Evolutionary conservation across 768 basidiomycete genomes (phyloP).

Genomic region (Polyporus arcularius): DNA sequence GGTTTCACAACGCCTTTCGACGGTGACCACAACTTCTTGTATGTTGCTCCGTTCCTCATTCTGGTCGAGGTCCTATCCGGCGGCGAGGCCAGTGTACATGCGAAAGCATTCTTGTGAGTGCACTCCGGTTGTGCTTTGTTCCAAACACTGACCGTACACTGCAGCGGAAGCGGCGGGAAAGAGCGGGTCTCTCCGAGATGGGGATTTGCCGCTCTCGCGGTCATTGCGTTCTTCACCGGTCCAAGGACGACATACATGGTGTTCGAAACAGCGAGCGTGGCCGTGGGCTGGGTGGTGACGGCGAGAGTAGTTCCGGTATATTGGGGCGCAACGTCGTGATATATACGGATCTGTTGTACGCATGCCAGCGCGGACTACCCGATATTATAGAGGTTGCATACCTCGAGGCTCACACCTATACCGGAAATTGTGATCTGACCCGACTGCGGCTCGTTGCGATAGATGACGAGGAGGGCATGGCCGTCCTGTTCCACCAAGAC

Average conservation of each 20-base stretch:
- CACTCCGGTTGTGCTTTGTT: not conserved
- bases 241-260: slow-evolving; percentile 66
- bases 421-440: not conserved
- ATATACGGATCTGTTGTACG: not conserved
- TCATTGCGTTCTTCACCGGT: slow-evolving; percentile 63
- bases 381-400: too few species aligned
- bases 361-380: not conserved
- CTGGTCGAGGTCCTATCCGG: slow-evolving; percentile 57
- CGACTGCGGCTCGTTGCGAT: not conserved
- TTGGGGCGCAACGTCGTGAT: slow-evolving; percentile 16
- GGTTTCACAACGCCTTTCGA: slow-evolving; percentile 79
- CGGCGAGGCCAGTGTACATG: slow-evolving; percentile 43
- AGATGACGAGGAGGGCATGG: too few species aligned
- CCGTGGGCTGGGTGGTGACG: slow-evolving; percentile 46
- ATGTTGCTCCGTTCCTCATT: slow-evolving; percentile 63
- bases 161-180: not conserved
- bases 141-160: not conserved
- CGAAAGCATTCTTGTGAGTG: slow-evolving; percentile 38
- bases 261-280: slow-evolving; percentile 59
- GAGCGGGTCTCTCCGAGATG: slow-evolving; percentile 47
- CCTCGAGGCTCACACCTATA: not conserved
- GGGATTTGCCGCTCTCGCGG: slow-evolving; percentile 51
- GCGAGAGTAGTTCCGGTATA: slow-evolving; percentile 43
- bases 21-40: slow-evolving; percentile 75
- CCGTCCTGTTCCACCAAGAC: too few species aligned